phyloP scores from a whole-genome alignment of 2,329 filamentous ascomycete species.

The Lachnellula willkommii region DNA sequence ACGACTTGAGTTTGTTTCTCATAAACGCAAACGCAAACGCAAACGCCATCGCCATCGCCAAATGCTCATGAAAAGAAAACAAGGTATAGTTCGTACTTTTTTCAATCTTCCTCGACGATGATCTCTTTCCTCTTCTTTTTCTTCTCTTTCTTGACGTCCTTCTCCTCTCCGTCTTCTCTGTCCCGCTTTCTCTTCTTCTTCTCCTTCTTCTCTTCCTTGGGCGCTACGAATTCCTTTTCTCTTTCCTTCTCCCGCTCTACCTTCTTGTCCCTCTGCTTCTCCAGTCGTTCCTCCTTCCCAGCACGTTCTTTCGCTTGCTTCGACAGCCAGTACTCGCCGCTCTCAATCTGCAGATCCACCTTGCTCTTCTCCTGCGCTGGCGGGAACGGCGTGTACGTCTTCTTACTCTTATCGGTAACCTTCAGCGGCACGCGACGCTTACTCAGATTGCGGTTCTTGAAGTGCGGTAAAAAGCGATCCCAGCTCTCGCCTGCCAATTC shows the following conservation, averaged over 20 bases:
- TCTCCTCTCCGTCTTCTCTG: constrained; percentile 21
- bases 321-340: constrained; percentile 90
- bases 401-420: constrained; percentile 89
- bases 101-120: constrained; percentile 9
- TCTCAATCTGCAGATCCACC: constrained; percentile 96
- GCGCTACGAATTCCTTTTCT: constrained; percentile 80
- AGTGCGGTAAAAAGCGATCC: constrained; percentile 94
- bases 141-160: constrained; percentile 16
- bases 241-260: constrained; percentile 81
- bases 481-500: constrained; percentile 83
- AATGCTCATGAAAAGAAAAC: constrained; percentile 9
- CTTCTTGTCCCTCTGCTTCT: constrained; percentile 82
- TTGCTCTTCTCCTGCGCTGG: constrained; percentile 98
- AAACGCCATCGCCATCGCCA: constrained; percentile 11
- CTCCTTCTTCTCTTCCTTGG: constrained; percentile 62
- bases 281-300: constrained; percentile 70
- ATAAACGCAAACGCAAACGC: constrained; percentile 13
- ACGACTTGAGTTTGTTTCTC: no score
- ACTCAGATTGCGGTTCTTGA: constrained; percentile 87
- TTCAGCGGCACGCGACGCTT: constrained; percentile 77
- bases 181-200: constrained; percentile 50
- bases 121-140: constrained; percentile 22
- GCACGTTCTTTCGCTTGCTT: constrained; percentile 89
- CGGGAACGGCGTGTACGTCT: constrained; percentile 94
- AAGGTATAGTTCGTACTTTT: background rate